Base-by-base conservation (phyloP, 345 rosid genomes). In the Carallia pectinifolia region DNA sequence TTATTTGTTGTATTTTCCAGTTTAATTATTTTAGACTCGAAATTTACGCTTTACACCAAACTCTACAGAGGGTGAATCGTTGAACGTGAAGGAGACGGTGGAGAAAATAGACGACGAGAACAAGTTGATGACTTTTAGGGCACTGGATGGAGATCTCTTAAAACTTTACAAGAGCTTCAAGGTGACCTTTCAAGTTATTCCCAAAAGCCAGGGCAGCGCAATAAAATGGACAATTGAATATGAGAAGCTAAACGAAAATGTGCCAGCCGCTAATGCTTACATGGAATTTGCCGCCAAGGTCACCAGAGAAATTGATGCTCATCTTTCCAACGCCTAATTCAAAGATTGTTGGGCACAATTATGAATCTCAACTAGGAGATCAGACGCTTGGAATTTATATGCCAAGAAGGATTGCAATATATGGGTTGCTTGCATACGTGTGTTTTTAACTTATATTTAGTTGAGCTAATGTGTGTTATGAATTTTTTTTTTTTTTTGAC, bases 71-170 rank as follows among this genome's bases (percentile, higher is more conserved):
- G 68, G 62, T 2, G 36, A 37, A 23, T 2, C 67, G 4, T 55
- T 65, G 13, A 50, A 19, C 2, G 66, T 62, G 6, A 75, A 75
- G 69, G 79, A 71, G 59, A 68, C 17, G 34, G 62, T 74, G 7
- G 74, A 71, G n/a, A 71, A 76, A n/a, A 17, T 74, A 40, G 76
- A 74, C 1, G 71, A 75, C n/a, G 54, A 47, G 48, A 75, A 79
- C 67, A 79, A 63, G 48, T 53, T 34, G 2, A 55, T 75, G 47
- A 74, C 53, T 40, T 68, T 68, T 15, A 68, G 48, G 5, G 44
- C 68, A 6, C 7, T 47, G 55, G 67, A 64, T 10, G 67, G 67
- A 6, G 67, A 64, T 5, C 15, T 47, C 10, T 2, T 47, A 10
- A 64, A 64, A 3, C 55, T 13, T 15, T 64, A 23, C 36, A 64